These are phyloP conservation scores for Yamadazyma laniorum DNA, from an alignment of 805 yeast species.

Conservation along the genomic window DNA sequence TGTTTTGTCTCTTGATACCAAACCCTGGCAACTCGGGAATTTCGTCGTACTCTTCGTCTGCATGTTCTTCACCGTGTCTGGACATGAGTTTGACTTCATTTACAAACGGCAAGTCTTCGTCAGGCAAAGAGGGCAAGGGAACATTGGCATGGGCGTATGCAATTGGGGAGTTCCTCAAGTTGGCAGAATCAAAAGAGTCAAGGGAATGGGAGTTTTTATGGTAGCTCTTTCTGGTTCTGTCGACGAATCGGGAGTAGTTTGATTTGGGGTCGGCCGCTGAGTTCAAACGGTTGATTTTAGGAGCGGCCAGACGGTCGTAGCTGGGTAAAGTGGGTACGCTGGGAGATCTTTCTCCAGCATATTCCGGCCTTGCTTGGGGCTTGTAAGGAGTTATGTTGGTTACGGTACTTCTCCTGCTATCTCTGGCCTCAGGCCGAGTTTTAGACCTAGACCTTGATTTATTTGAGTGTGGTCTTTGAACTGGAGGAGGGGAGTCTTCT, in stretches of 20 bases:
- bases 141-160: background rate
- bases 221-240: slow-evolving; percentile 8
- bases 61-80: slow-evolving; percentile 9
- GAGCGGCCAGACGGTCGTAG: slow-evolving; percentile 5
- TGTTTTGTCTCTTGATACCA: slow-evolving; percentile 25
- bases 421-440: background rate
- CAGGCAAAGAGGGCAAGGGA: slow-evolving; percentile 15
- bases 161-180: slow-evolving; percentile 7
- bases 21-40: slow-evolving; percentile 3
- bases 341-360: slow-evolving; percentile 9
- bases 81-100: slow-evolving; percentile 31
- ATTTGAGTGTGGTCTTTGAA: slow-evolving; percentile 1
- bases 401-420: slow-evolving; percentile 17
- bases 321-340: slow-evolving; percentile 19
- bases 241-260: slow-evolving; percentile 12
- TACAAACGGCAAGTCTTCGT: slow-evolving; percentile 36
- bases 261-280: slow-evolving; percentile 16
- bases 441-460: slow-evolving; percentile 6
- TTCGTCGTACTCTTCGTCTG: background rate
- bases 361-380: slow-evolving; percentile 9
- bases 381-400: slow-evolving; percentile 25
- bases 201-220: slow-evolving; percentile 10
- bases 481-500: slow-evolving; percentile 10
- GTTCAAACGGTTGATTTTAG: slow-evolving; percentile 17
- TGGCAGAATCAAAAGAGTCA: slow-evolving; percentile 14